Evolutionary conservation across 148 eudicot species (phyloP), one percentile per base, ranked within the genome.

Genomic region (Hydrangea macrophylla): DNA sequence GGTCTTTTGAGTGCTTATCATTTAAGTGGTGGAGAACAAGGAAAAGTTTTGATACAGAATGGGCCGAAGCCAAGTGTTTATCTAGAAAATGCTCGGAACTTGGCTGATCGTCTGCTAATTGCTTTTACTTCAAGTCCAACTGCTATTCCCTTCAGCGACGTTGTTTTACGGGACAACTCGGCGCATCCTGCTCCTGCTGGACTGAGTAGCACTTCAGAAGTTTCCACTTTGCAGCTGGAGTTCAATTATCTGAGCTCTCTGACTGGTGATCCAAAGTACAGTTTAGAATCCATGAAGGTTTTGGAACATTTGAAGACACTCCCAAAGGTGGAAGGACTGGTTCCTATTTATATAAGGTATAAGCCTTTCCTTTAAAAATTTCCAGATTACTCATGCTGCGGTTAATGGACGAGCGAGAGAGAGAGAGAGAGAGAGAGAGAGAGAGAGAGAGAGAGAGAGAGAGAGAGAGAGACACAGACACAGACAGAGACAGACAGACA

Each of bases 1-100:
- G 98, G 98, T 51, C 98, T 93, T 75, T 75, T 93, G 68, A 93
- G 98, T 79, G 98, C 98, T 80, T 90, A 90, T 79, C 96, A 90
- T 81, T 81, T 93, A 68, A 88, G 98, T 73, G 82, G 83, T 36
- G 94, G 82, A 58, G 76, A 64, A 75, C 56, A 63, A 66, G 76
- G 80, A 32, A 58, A 57, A 39, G 56, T 58, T 59, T 53, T 75
- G 37, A 66, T 68, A 24, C 74, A 71, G 25, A 76, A 58, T 54
- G 92, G 90, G 50, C 96, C 96, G 24, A 80, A 86, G 17, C 96
- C 98, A 60, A 63, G 51, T 67, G 80, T 86, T 48, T 93, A 90
- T 76, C 76, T 90, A 24, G 92, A 90, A 54, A 87, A 75, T 68
- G 96, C 98, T 55, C 88, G 73, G 63, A 69, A 84, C 65, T 84